phyloP scores from a whole-genome alignment of 352 stramenopile species.

The Phytophthora citrophthora region DNA sequence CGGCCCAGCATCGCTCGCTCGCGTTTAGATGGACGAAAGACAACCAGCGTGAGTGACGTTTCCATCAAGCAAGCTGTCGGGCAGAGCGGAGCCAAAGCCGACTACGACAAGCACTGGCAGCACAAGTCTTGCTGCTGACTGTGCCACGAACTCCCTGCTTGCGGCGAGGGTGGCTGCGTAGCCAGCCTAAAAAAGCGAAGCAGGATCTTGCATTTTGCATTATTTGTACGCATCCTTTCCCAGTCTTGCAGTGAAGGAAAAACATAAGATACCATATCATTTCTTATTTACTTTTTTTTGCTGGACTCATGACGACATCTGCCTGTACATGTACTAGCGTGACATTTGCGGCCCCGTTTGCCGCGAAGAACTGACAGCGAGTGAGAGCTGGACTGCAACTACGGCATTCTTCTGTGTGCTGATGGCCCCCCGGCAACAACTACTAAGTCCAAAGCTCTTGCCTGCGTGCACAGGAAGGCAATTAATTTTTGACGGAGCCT shows the following conservation, averaged over 20 bases:
- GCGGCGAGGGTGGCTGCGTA: slow-evolving; percentile 4
- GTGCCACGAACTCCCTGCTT: background rate
- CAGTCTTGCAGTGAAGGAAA: background rate
- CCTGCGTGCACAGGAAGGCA: slow-evolving; percentile 1
- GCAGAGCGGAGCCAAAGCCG: background rate
- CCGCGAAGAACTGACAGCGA: background rate
- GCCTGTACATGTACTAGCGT: slow-evolving; percentile 5
- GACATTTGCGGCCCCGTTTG: slow-evolving; percentile 8
- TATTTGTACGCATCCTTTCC: background rate
- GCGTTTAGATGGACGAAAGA: slow-evolving; percentile 16
- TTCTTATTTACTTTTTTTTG: slow-evolving; percentile 18
- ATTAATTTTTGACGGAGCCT: slow-evolving; percentile 4
- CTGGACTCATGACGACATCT: slow-evolving; percentile 8
- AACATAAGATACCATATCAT: slow-evolving; percentile 14
- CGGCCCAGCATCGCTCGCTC: slow-evolving; percentile 12
- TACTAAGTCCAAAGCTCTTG: background rate
- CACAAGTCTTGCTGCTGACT: background rate
- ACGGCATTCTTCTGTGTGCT: no score
- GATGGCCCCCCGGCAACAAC: no score
- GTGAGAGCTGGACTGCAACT: background rate
- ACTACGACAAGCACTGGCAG: background rate
- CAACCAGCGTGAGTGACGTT: slow-evolving; percentile 2
- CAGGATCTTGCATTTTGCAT: slow-evolving; percentile 1
- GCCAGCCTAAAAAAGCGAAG: background rate
- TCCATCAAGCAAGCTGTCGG: slow-evolving; percentile 24